Evolutionary conservation across 768 basidiomycete species (phyloP).

Genomic region (Kondoa malvinella): DNA sequence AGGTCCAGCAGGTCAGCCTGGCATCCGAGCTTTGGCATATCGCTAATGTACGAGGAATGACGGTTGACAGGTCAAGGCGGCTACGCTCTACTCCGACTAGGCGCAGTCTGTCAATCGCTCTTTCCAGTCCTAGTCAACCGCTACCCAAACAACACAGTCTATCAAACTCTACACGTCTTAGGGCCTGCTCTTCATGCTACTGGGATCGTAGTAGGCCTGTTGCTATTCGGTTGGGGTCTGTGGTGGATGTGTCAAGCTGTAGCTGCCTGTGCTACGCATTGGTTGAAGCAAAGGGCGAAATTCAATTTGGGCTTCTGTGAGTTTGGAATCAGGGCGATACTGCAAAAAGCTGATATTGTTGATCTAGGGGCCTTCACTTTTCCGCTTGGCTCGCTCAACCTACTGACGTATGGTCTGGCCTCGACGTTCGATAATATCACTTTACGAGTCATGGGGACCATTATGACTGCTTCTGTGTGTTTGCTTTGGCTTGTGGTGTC

Average conservation of each 20-base stretch:
- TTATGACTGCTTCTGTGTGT: slow-evolving; percentile 23
- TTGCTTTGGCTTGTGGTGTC: slow-evolving; percentile 23
- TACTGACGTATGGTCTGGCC: slow-evolving; percentile 25
- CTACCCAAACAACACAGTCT: slow-evolving; percentile 3
- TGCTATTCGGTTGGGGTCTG: slow-evolving; percentile 25
- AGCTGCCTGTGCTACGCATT: slow-evolving; percentile 15
- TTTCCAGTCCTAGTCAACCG: slow-evolving; percentile 19
- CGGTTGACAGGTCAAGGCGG: slow-evolving; percentile 18
- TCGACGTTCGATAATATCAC: slow-evolving; percentile 23
- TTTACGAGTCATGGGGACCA: slow-evolving; percentile 24
- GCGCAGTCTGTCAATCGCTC: slow-evolving; percentile 16
- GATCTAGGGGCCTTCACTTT: slow-evolving; percentile 8
- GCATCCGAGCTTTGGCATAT: too few species aligned
- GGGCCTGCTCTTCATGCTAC: slow-evolving; percentile 19
- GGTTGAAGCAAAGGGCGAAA: background rate
- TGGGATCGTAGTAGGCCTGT: slow-evolving; percentile 19
- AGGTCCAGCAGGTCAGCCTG: slow-evolving; percentile 17
- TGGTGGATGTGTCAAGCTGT: slow-evolving; percentile 27
- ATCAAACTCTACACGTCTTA: slow-evolving; percentile 7
- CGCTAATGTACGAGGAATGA: too few species aligned
- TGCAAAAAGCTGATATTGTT: slow-evolving; percentile 13
- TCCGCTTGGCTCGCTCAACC: slow-evolving; percentile 25
- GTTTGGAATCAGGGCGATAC: background rate
- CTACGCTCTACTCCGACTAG: slow-evolving; percentile 22
- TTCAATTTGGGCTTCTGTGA: slow-evolving; percentile 9